These are phyloP conservation scores for Aspergillus alliaceus DNA, from an alignment of 2,329 filamentous ascomycete species.

Conservation along the genomic window DNA sequence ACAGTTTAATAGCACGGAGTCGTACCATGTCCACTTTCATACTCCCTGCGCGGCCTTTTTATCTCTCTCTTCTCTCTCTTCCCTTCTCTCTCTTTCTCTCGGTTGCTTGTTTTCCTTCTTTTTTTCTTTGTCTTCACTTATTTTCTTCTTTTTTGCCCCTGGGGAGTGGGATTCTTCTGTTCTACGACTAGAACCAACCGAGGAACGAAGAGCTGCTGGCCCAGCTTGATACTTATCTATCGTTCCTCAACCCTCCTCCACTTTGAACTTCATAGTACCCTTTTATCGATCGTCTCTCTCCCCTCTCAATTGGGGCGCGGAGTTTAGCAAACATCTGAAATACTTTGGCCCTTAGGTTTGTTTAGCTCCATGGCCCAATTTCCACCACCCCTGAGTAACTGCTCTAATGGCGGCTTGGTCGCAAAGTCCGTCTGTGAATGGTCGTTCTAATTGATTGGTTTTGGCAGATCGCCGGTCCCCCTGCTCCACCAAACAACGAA, in stretches of 20 bases:
- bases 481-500: constrained; percentile 23
- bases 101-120: constrained; percentile 9
- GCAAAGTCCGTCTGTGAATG: constrained; percentile 18
- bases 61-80: neutral
- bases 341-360: constrained; percentile 4
- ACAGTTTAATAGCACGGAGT: constrained; percentile 14
- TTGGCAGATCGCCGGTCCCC: constrained; percentile 25
- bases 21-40: constrained; percentile 9
- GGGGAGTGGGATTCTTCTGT: neutral
- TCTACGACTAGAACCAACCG: neutral
- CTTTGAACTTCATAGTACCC: constrained; percentile 5
- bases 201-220: constrained; percentile 17
- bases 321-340: constrained; percentile 6
- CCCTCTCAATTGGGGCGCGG: neutral
- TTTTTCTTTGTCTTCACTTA: constrained; percentile 9
- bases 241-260: neutral
- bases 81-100: constrained; percentile 5
- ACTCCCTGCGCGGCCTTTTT: neutral
- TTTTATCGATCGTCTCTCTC: neutral
- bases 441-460: constrained; percentile 22
- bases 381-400: constrained; percentile 13
- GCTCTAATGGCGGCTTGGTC: constrained; percentile 14
- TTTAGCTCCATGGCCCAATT: constrained; percentile 5
- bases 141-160: neutral
- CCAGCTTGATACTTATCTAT: constrained; percentile 12